These are phyloP conservation scores for Colletotrichum eleusines DNA, from an alignment of 2,329 filamentous ascomycete genomes.

Conservation along the genomic window DNA sequence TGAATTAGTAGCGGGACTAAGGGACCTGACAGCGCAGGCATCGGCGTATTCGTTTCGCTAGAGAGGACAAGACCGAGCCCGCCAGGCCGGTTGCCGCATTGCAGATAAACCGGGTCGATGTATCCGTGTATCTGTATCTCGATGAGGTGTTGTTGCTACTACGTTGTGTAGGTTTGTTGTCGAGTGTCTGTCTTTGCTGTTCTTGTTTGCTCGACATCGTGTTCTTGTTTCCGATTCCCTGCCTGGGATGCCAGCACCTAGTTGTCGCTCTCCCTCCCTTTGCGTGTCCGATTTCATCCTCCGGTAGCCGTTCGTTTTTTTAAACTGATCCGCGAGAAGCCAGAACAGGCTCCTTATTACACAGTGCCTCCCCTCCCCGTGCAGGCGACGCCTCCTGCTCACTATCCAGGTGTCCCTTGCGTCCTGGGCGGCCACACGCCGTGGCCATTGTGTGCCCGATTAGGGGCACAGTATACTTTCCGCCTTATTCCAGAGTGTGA, in stretches of 20 bases:
- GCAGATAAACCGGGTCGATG: conserved; percentile 18
- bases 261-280: background rate
- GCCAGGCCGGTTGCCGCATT: background rate
- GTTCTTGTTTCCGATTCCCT: background rate
- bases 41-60: conserved; percentile 22
- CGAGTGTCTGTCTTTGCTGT: background rate
- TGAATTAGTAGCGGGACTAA: conserved; percentile 25
- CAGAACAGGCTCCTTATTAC: background rate
- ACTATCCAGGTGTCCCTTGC: conserved; percentile 11
- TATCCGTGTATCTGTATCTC: conserved; percentile 4
- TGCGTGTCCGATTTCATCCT: background rate
- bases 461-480: conserved; percentile 32
- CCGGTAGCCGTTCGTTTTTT: background rate
- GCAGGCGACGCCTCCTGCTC: background rate
- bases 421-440: conserved; percentile 9
- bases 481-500: conserved; percentile 20
- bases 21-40: conserved; percentile 29
- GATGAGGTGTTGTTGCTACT: background rate
- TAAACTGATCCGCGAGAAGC: background rate
- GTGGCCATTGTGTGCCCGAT: conserved; percentile 20
- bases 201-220: background rate
- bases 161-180: background rate
- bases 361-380: background rate
- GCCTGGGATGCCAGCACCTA: background rate
- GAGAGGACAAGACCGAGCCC: background rate